Percentiles rank a stretch among this genome's conserved stretches.
phyloP scores from a whole-genome alignment of 441 rosid species.

The Populus hybrid region DNA sequence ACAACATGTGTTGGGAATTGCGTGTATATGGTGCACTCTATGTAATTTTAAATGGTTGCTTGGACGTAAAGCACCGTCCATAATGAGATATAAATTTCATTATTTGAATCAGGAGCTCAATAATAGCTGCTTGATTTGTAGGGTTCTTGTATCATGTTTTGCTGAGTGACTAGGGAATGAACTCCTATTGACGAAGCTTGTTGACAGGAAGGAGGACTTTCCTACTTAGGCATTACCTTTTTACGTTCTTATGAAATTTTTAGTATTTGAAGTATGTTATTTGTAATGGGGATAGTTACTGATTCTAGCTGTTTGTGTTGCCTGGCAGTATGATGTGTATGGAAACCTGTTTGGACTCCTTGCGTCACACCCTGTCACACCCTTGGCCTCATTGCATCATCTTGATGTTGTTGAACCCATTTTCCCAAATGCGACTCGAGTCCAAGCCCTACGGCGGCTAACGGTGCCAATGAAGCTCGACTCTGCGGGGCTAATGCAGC shows the following conservation, averaged over 20 bases:
- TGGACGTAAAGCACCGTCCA: not conserved
- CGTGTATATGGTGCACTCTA: not conserved
- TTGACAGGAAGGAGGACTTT: not conserved
- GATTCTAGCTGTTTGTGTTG: slow-evolving; percentile 16
- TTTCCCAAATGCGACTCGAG: slow-evolving; percentile 82
- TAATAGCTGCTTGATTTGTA: not conserved
- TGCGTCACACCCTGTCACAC: slow-evolving; percentile 87
- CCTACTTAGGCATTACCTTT: not conserved
- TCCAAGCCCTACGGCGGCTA: slow-evolving; percentile 61
- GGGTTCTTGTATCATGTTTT: not conserved
- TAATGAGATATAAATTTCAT: not conserved
- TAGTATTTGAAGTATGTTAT: not conserved
- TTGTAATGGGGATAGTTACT: slow-evolving; percentile 1
- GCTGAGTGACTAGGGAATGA: not conserved
- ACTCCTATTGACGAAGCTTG: not conserved
- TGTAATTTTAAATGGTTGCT: not conserved
- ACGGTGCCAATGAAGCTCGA: slow-evolving; percentile 63
- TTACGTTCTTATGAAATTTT: not conserved
- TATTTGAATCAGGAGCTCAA: not conserved
- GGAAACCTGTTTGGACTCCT: slow-evolving; percentile 93
- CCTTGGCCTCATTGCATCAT: slow-evolving; percentile 85
- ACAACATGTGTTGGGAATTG: not conserved
- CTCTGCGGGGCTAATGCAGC: slow-evolving; percentile 88
- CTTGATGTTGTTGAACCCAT: slow-evolving; percentile 92
- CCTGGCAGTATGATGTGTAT: slow-evolving; percentile 84